Evolutionary conservation across 2,329 filamentous ascomycete genomes (phyloP), one percentile per base, ranked within the genome.

Genomic region (Lachnellula arida): DNA sequence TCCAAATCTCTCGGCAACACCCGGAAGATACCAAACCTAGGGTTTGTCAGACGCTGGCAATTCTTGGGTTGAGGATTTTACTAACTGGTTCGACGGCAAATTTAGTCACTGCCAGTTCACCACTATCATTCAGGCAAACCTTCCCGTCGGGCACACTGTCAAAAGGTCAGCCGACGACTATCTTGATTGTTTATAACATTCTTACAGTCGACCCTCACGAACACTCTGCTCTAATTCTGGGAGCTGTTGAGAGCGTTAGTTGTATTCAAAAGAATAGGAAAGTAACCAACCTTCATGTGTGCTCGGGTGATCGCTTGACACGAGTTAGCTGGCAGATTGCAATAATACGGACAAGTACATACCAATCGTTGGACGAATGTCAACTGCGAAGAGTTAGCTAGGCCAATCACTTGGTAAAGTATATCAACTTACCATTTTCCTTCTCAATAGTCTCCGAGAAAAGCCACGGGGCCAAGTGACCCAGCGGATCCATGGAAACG

Each of bases 401-500:
- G 46, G 48, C 8, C 23, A 19, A 22, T 28, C 25, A 55, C 22
- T n/a, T 8, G 19, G 22, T 25, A 14, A 51, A 37, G 5, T 19
- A 19, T 5, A 32, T 19, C 17, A 47, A 67, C 71, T 54, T 71
- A 82, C 82, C 75, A 64, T 90, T 84, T 46, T 97, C 85, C 50
- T 87, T 84, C 49, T 88, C 79, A 66, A 94, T 91, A 46, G 83
- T 80, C 60, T 93, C 85, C 61, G 88, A 88, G 76, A 87, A 96
- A 42, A 95, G 74, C 86, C 87, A 92, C 8, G 90, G 89, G 8
- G 87, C 82, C 58, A 96, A 76, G 75, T 97, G 94, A 6, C 94
- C 93, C 71, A 88, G 89, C 0, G 93, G 93, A 70, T 97, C 94
- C 91, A 99, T 96, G 17, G 93, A 90, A 14, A 97, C 93, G 60